phyloP scores from a whole-genome alignment of 768 basidiomycete species.

The Leccinum pellstonianum region DNA sequence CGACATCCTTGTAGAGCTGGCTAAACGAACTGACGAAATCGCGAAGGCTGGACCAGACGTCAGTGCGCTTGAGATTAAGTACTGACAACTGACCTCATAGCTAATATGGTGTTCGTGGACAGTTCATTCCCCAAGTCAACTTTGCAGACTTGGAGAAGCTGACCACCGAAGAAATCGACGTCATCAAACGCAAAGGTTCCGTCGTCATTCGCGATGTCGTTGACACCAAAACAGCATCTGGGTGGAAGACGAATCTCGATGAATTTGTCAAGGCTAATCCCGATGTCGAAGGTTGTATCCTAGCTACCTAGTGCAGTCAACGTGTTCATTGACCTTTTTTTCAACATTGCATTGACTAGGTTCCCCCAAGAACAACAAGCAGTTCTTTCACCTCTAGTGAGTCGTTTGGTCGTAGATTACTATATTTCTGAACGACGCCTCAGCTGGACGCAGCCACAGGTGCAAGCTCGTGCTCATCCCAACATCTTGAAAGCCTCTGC shows the following conservation, averaged over 20 bases:
- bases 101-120: neutral
- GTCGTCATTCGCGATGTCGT: conserved; percentile 65
- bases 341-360: conserved; percentile 34
- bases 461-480: conserved; percentile 68
- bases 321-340: neutral
- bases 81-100: neutral
- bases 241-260: conserved; percentile 57
- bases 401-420: conserved; percentile 18
- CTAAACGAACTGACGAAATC: conserved; percentile 44
- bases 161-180: conserved; percentile 43
- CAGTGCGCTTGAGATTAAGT: conserved; percentile 12
- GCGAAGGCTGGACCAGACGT: conserved; percentile 50
- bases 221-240: conserved; percentile 49
- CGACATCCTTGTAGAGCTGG: conserved; percentile 55
- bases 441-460: conserved; percentile 54
- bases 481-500: conserved; percentile 55
- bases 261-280: conserved; percentile 60
- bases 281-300: conserved; percentile 45
- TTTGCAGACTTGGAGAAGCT: conserved; percentile 53
- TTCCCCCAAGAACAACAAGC: conserved; percentile 55
- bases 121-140: conserved; percentile 64
- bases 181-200: conserved; percentile 53
- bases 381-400: conserved; percentile 74
- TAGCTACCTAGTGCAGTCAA: neutral
- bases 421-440: neutral